Evolutionary conservation across 345 rosid genomes (phyloP).

Genomic region (Boechera stricta): DNA sequence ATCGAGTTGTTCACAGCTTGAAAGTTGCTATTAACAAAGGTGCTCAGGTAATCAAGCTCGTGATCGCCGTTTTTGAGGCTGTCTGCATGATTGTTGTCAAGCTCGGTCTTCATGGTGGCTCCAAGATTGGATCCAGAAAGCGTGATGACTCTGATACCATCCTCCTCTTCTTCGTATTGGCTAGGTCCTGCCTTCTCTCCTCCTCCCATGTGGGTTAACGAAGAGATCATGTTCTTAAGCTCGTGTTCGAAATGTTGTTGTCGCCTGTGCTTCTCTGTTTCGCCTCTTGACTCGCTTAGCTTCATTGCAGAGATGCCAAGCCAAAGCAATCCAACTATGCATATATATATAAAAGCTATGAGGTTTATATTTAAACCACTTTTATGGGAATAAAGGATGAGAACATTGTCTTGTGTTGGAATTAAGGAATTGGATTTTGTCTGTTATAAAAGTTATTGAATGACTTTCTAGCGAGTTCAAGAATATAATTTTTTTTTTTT

Average conservation of each 20-base stretch:
- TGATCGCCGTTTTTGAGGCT: conserved; percentile 24
- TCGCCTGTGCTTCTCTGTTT: conserved; percentile 38
- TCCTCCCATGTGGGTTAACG: conserved; percentile 34
- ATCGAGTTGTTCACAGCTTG: conserved; percentile 92
- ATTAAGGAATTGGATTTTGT: conserved; percentile 32
- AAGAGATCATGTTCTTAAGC: conserved; percentile 40
- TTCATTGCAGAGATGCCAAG: conserved; percentile 32
- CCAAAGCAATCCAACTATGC: conserved; percentile 8
- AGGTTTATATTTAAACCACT: not conserved
- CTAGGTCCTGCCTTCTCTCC: conserved; percentile 54
- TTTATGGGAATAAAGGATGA: not conserved
- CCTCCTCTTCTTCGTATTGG: conserved; percentile 46
- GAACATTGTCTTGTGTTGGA: conserved; percentile 40
- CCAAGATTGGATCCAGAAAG: conserved; percentile 83
- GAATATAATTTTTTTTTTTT: not conserved
- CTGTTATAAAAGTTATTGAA: not conserved
- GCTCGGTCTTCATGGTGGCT: conserved; percentile 71
- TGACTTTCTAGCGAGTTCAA: conserved; percentile 22
- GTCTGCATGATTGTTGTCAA: conserved; percentile 52
- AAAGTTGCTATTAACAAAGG: conserved; percentile 88
- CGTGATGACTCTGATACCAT: conserved; percentile 61
- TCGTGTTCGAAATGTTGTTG: conserved; percentile 40
- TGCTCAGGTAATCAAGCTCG: conserved; percentile 54
- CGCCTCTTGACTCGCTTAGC: conserved; percentile 39
- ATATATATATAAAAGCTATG: not conserved